Conservation (phyloP, 2,329 filamentous ascomycete genomes). For the Penicillium vulpinum region DNA sequence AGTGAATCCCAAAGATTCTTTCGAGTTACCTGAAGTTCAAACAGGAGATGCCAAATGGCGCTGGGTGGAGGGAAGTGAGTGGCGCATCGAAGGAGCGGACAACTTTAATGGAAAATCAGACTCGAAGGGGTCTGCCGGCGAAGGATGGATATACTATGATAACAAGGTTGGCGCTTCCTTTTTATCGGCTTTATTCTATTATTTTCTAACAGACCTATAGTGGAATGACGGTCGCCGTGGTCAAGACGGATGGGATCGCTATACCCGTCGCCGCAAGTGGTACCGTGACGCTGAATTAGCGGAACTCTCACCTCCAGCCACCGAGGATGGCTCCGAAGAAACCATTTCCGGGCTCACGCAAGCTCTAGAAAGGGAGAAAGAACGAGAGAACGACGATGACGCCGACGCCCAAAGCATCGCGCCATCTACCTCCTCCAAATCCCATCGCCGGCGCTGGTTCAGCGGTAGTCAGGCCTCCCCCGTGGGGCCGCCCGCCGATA, state of each 20-base stretch:
- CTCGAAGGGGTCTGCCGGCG: conserved; percentile 53
- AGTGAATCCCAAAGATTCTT: conserved; percentile 71
- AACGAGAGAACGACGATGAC: conserved; percentile 28
- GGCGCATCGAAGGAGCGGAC: conserved; percentile 74
- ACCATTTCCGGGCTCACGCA: conserved; percentile 37
- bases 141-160: conserved; percentile 97
- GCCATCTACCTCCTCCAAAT: conserved; percentile 31
- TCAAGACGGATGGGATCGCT: conserved; percentile 88
- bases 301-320: conserved; percentile 57
- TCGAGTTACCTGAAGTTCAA: conserved; percentile 67
- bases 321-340: conserved; percentile 45
- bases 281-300: conserved; percentile 94
- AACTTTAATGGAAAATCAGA: conserved; percentile 37
- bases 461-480: conserved; percentile 28
- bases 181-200: background rate
- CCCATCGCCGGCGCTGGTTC: conserved; percentile 42
- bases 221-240: conserved; percentile 88
- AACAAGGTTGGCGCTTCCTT: conserved; percentile 68
- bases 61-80: conserved; percentile 83
- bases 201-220: conserved; percentile 44
- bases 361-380: conserved; percentile 21
- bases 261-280: conserved; percentile 93
- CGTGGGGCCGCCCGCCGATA: conserved; percentile 20
- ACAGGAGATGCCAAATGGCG: conserved; percentile 65
- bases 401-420: conserved; percentile 30